phyloP scores from a whole-genome alignment of 176 grass and related monocot genomes.

The Miscanthus lutarioriparius region DNA sequence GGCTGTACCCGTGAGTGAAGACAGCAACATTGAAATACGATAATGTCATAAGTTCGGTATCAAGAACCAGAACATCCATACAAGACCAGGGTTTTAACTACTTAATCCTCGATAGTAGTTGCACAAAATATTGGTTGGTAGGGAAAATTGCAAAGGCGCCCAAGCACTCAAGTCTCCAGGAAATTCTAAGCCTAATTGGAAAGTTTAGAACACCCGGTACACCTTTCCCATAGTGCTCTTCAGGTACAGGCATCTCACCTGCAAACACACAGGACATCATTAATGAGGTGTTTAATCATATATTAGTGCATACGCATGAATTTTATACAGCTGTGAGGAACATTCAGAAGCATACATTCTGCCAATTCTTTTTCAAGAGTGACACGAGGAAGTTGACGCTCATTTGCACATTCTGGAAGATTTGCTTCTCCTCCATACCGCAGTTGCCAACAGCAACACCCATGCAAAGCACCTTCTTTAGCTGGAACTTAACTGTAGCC shows the following conservation, averaged over 20 bases:
- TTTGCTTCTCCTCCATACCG: slow-evolving; percentile 87
- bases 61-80: slow-evolving; percentile 6
- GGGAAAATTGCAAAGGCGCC: neutral
- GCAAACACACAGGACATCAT: neutral
- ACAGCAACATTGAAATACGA: neutral
- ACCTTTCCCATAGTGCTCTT: slow-evolving; percentile 91
- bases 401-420: slow-evolving; percentile 78
- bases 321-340: neutral
- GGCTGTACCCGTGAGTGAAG: neutral
- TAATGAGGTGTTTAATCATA: neutral
- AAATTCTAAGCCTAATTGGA: neutral
- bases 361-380: slow-evolving; percentile 89
- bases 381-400: slow-evolving; percentile 90
- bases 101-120: neutral
- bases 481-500: slow-evolving; percentile 85
- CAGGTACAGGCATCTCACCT: slow-evolving; percentile 87
- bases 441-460: slow-evolving; percentile 83
- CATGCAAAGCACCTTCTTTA: slow-evolving; percentile 96
- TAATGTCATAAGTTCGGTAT: neutral
- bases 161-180: neutral
- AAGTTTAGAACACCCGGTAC: slow-evolving; percentile 55
- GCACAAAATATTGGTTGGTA: slow-evolving; percentile 16
- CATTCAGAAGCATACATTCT: slow-evolving; percentile 50
- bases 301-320: neutral
- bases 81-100: neutral